Evolutionary conservation across 2,329 filamentous ascomycete species (phyloP).

Genomic region (Aspergillus ochraceus): DNA sequence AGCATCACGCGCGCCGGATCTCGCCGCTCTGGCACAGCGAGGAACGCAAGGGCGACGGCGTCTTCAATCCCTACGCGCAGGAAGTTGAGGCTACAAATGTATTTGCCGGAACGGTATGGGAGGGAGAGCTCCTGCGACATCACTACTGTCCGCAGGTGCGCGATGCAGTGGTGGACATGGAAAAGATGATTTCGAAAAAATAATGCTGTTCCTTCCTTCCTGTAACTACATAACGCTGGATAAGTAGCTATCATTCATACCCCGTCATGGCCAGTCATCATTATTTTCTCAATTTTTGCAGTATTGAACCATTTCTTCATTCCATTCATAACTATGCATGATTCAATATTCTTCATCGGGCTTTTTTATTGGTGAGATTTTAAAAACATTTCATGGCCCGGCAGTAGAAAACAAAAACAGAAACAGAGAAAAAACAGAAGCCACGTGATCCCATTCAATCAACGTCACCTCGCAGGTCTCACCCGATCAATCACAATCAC

Average conservation of each 20-base stretch:
- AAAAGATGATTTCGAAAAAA: conserved; percentile 59
- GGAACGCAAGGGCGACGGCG: conserved; percentile 86
- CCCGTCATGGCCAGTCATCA: background rate
- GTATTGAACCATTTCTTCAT: too few relatives aligned
- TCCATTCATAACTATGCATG: too few relatives aligned
- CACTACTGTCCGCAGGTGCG: conserved; percentile 88
- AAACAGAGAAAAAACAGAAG: background rate
- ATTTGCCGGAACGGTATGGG: conserved; percentile 88
- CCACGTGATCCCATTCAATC: background rate
- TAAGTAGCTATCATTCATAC: too few relatives aligned
- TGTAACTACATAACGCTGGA: background rate
- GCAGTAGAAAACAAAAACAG: background rate
- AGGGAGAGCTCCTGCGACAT: conserved; percentile 78
- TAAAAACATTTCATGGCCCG: too few relatives aligned
- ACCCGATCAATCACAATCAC: background rate
- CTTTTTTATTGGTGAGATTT: too few relatives aligned
- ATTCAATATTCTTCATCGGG: too few relatives aligned
- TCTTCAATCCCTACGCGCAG: conserved; percentile 70
- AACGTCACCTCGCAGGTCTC: too few relatives aligned
- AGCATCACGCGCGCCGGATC: conserved; percentile 79
- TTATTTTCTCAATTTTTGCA: too few relatives aligned
- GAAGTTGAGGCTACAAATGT: conserved; percentile 87
- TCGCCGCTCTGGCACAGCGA: conserved; percentile 90
- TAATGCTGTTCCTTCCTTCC: conserved; percentile 10
- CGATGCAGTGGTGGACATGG: conserved; percentile 68